Evolutionary conservation across 2,329 filamentous ascomycete genomes (phyloP).

Genomic region (Ophiocordyceps camponoti-rufipedis): DNA sequence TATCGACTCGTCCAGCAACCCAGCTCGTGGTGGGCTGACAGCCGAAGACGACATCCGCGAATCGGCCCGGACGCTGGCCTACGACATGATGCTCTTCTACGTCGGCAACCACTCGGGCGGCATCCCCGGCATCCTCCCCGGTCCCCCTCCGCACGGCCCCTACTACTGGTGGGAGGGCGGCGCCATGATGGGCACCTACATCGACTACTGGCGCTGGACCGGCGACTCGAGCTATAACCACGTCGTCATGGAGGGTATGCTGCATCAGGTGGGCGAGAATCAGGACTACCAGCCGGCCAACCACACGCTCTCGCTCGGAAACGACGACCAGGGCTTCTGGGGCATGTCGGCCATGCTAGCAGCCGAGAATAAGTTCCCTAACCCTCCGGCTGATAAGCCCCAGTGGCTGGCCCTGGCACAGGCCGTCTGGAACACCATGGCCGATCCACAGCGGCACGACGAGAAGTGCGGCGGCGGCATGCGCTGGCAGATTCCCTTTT

Average conservation of each 20-base stretch:
- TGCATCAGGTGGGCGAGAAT: constrained; percentile 38
- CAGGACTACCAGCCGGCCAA: constrained; percentile 42
- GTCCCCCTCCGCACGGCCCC: constrained; percentile 27
- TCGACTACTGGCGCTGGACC: constrained; percentile 54
- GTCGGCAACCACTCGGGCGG: constrained; percentile 29
- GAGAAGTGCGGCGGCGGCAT: constrained; percentile 48
- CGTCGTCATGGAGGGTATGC: constrained; percentile 34
- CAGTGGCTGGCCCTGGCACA: constrained; percentile 49
- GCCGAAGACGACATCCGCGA: constrained; percentile 24
- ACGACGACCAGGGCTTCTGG: constrained; percentile 58
- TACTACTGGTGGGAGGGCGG: constrained; percentile 65
- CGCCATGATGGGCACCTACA: constrained; percentile 47
- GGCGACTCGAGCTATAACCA: constrained; percentile 45
- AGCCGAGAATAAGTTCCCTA: constrained; percentile 44
- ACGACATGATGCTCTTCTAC: constrained; percentile 32
- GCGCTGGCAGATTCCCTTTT: constrained; percentile 60
- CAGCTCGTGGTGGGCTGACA: background rate
- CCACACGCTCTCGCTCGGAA: constrained; percentile 40
- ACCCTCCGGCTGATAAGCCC: constrained; percentile 33
- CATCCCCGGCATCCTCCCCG: constrained; percentile 37
- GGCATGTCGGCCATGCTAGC: constrained; percentile 49
- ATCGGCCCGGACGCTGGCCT: constrained; percentile 26
- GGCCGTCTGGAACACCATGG: constrained; percentile 49
- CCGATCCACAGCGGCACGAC: constrained; percentile 42
- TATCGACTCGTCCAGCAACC: background rate